Percentiles rank a stretch among this genome's conserved stretches.
phyloP scores from a whole-genome alignment of 2,329 filamentous ascomycete species.

The Daldinia sp. region DNA sequence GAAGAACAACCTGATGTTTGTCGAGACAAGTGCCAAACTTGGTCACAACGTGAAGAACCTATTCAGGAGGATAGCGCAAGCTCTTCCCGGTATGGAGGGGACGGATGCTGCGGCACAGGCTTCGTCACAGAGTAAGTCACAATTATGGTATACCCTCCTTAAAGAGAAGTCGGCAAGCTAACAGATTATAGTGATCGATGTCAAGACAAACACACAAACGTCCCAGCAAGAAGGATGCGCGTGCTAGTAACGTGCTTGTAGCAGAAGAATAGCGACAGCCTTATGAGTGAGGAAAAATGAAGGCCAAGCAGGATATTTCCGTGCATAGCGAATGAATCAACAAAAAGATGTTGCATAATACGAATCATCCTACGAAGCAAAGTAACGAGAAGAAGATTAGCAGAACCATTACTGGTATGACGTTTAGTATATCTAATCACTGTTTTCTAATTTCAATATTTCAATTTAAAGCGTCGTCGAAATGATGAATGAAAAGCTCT shows the following conservation, averaged over 20 bases:
- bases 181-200: constrained; percentile 79
- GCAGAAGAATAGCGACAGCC: neutral
- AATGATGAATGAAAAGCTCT: neutral
- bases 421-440: constrained; percentile 48
- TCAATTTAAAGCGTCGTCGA: constrained; percentile 17
- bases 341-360: constrained; percentile 44
- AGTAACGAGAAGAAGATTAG: constrained; percentile 38
- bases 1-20: constrained; percentile 98
- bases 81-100: constrained; percentile 96
- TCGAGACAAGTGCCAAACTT: constrained; percentile 97
- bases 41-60: constrained; percentile 98
- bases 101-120: constrained; percentile 79
- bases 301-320: constrained; percentile 40
- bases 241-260: constrained; percentile 55
- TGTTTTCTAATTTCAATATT: constrained; percentile 30
- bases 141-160: constrained; percentile 2
- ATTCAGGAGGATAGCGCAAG: constrained; percentile 98
- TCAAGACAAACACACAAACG: constrained; percentile 80
- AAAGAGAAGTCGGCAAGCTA: constrained; percentile 35
- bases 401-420: constrained; percentile 40
- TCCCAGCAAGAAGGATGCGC: constrained; percentile 77
- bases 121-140: constrained; percentile 75
- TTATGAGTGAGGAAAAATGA: constrained; percentile 1
- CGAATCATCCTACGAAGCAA: constrained; percentile 33
- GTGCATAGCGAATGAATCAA: constrained; percentile 46